A percentile compares a stretch with the other conserved stretches of the same genome.
Evolutionary conservation across 1,284 basidiomycete genomes (phyloP).

Genomic region (Moniliophthora roreri): DNA sequence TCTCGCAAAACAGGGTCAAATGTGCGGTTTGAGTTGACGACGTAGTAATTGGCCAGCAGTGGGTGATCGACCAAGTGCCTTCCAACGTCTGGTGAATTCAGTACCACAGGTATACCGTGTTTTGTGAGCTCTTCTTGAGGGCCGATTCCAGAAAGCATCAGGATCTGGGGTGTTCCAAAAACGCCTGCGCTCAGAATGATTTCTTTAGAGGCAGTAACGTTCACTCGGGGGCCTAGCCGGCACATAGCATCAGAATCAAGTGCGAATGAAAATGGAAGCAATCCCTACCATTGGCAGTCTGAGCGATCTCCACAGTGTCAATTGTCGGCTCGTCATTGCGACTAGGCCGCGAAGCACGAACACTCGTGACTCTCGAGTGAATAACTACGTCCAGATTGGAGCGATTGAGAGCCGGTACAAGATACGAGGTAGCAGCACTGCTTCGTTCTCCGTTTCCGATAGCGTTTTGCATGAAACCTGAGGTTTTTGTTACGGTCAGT

Average conservation of each 20-base stretch:
- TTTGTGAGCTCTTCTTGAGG: slow-evolving; percentile 23
- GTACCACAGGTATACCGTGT: slow-evolving; percentile 25
- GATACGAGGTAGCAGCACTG: slow-evolving; percentile 13
- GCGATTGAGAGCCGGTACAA: slow-evolving; percentile 14
- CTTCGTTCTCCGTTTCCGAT: slow-evolving; percentile 4
- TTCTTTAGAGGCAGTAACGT: slow-evolving; percentile 28
- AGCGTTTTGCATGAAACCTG: slow-evolving; percentile 5
- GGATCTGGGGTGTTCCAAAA: slow-evolving; percentile 31
- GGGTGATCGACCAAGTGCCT: slow-evolving; percentile 35
- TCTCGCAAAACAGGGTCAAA: slow-evolving; percentile 24
- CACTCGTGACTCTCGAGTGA: slow-evolving; percentile 13
- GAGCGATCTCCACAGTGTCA: slow-evolving; percentile 9
- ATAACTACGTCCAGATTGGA: slow-evolving; percentile 16
- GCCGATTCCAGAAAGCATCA: slow-evolving; percentile 40
- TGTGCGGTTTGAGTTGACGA: slow-evolving; percentile 22
- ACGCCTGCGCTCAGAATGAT: slow-evolving; percentile 35
- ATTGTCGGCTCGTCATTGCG: slow-evolving; percentile 1
- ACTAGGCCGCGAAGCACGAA: slow-evolving; percentile 4
- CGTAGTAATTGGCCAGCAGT: slow-evolving; percentile 20
- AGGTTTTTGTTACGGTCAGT: no score
- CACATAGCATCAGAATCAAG: not conserved
- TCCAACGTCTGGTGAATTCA: slow-evolving; percentile 25
- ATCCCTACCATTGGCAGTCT: slow-evolving; percentile 1
- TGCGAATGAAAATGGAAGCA: not conserved
- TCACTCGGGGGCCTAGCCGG: not conserved